Base-by-base conservation (phyloP, 768 basidiomycete genomes). In the Russula brevipes region DNA sequence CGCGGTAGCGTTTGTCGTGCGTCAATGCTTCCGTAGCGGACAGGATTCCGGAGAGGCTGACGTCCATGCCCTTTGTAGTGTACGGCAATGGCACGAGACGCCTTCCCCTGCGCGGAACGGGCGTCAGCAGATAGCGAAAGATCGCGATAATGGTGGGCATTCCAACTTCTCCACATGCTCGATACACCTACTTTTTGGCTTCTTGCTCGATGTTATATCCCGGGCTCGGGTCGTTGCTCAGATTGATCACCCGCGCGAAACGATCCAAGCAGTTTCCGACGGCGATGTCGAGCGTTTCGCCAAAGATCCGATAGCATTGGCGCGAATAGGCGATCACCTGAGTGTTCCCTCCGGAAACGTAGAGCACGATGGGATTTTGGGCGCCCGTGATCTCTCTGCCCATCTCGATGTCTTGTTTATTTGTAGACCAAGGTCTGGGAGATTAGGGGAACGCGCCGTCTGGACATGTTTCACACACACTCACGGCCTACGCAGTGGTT, bases 291-390 rank as follows among this genome's bases (percentile, higher is more conserved):
- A 99, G 81, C 2, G 97, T 98, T 76, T 99, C 97, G 16, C 97
- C 97, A 71, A 99, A 99, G 64, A 99, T 99, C 47, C 97, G 85
- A 73, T 99, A 99, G 66, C 94, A 85, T 73, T 98, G 94, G 63
- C 90, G 88, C 24, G 95, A 98, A 74, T 99, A 99, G 1, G 97
- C 97, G 69, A 99, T 98, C 16, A 99, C 95, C 75, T 99, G 97
- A 0, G 97, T 98, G 75, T 99, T 99, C 4, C 97, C 97, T 12
- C 97, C 97, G 0, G 97, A 98, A 19, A 99, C 97, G 71, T 99
- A 99, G 41, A 98, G 84, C 6, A 98, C 94, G 69, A 99, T 87
- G 1, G 97, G 97, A 70, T 98, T 94, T 64, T 87, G 86, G 4
- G 97, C 95, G 52, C 88, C 89, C 2, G 97, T 98, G 66, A 99